Base-by-base conservation (phyloP, 768 basidiomycete species). In the Tulasnella sp. region DNA sequence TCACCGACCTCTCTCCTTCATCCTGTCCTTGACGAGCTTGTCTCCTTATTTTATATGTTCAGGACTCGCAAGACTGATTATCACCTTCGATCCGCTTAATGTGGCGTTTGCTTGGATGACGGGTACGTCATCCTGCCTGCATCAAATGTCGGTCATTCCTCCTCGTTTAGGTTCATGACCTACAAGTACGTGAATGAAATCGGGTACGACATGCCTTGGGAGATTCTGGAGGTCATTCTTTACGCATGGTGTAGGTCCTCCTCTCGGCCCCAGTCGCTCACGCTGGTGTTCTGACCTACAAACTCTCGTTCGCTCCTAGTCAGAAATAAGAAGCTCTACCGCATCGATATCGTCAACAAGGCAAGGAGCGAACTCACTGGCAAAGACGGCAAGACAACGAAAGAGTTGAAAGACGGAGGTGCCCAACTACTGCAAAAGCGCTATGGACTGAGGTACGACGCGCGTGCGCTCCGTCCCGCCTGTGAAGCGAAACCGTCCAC, bases 31-130 rank as follows among this genome's bases (percentile, higher is more conserved):
- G 42, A 75, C 44, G 1, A 16, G 1, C 27, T 40, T 40, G 2
- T 9, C 6, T 7, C 21, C 74, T 76, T 56, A 52, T 34, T 36
- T 14, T 27, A 77, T 39, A 24, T 36, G 0, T 62, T 58, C 52
- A 34, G 38, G 52, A 34, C 46, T 62, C 34, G 39, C 34, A 77
- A 77, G 62, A 58, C 39, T 58, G 52, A 58, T 24, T 39, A 77
- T n/a, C 39, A 36, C 2, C 31, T 62, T 19, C 46, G 76, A 24
- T 62, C 16, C 76, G 76, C 24, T 27, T 62, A 7, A n/a, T 77
- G 76, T 38, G n/a, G 27, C 24, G 10, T 58, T 40, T 77, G 76
- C 58, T 77, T 39, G 34, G 58, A 77, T 40, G 27, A n/a, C 18
- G 39, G 58, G 76, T 77, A 62, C n/a, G 76, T 18, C 36, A 46